These are phyloP conservation scores for Mycena crocata DNA, from an alignment of 768 basidiomycete genomes.

Conservation along the genomic window DNA sequence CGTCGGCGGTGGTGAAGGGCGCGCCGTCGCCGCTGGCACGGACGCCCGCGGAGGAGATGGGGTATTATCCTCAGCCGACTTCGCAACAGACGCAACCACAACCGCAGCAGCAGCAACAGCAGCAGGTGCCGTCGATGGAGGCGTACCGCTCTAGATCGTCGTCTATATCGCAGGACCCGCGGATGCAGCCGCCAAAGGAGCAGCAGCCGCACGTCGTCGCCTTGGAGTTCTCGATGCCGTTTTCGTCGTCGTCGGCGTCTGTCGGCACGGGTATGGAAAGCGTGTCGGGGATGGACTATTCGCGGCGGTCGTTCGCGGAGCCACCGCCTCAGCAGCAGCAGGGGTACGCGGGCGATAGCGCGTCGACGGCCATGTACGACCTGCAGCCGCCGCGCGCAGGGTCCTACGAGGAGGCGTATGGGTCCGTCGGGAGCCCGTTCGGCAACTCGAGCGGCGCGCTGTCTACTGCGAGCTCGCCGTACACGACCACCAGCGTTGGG, in stretches of 20 bases:
- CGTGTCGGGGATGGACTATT: conserved; percentile 35
- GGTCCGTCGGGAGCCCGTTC: conserved; percentile 40
- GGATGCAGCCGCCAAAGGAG: conserved; percentile 21
- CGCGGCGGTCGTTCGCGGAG: conserved; percentile 27
- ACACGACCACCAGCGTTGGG: conserved; percentile 38
- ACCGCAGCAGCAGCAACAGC: conserved; percentile 5
- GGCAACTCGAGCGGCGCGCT: conserved; percentile 37
- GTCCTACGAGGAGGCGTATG: conserved; percentile 37
- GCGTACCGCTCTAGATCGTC: conserved; percentile 44
- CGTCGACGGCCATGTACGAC: conserved; percentile 33
- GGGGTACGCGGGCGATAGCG: conserved; percentile 26
- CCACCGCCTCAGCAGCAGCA: conserved; percentile 39
- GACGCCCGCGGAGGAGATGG: conserved; percentile 19
- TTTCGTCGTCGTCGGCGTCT: conserved; percentile 12
- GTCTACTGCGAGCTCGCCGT: conserved; percentile 47
- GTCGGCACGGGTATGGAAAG: conserved; percentile 19
- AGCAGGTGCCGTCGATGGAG: conserved; percentile 11
- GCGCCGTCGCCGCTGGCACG: conserved; percentile 12
- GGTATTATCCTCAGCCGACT: conserved; percentile 22
- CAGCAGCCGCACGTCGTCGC: neutral
- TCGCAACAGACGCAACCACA: conserved; percentile 12
- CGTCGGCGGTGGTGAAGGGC: conserved; percentile 11
- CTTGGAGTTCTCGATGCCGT: conserved; percentile 34
- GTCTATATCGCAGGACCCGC: conserved; percentile 34
- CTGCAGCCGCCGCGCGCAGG: conserved; percentile 33